Evolutionary conservation across 2,329 filamentous ascomycete species (phyloP), one percentile per base, ranked within the genome.

Genomic region (Ascochyta rabiei): DNA sequence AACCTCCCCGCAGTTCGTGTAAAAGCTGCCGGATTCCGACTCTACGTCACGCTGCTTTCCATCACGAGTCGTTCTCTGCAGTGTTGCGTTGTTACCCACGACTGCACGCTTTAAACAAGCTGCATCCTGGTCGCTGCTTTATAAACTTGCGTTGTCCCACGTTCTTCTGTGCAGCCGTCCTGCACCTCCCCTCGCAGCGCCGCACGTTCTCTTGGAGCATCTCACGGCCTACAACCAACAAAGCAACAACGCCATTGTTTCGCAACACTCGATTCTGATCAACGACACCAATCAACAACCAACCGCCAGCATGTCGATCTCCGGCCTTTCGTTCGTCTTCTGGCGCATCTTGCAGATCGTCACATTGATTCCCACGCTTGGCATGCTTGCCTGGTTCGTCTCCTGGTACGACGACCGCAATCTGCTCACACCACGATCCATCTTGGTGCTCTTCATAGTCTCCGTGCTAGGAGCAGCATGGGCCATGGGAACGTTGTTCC

Each of bases 361-460:
- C 75, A 86, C 84, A 39, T 74, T 87, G 63, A 84, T 87, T 58
- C 85, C 85, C 28, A 81, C 83, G 54, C 79, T 87, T 69, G 85
- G 85, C 70, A 87, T 88, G 80, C 61, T 74, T 19, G 64, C 83
- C 60, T 87, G 81, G 74, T 87, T 88, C 72, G 84, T 88, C 67
- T 70, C 86, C 66, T 80, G 79, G 67, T 87, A 81, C 76, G 77
- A 84, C 59, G 75, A 79, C 57, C 77, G 76, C 64, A 85, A 85
- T 73, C 72, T 78, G 54, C 80, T 87, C 57, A 87, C 85, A 5
- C 85, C 85, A 18, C 72, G 76, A 55, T 85, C 81, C 68, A 82
- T 87, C 68, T 80, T 88, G 39, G 80, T 86, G 38, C 81, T 87
- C 46, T 88, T 88, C 79, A 87, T 88, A 59, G 82, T 85, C 63